Base-by-base conservation (phyloP, 2,329 filamentous ascomycete genomes). In the Trichophyton schoenleinii region DNA sequence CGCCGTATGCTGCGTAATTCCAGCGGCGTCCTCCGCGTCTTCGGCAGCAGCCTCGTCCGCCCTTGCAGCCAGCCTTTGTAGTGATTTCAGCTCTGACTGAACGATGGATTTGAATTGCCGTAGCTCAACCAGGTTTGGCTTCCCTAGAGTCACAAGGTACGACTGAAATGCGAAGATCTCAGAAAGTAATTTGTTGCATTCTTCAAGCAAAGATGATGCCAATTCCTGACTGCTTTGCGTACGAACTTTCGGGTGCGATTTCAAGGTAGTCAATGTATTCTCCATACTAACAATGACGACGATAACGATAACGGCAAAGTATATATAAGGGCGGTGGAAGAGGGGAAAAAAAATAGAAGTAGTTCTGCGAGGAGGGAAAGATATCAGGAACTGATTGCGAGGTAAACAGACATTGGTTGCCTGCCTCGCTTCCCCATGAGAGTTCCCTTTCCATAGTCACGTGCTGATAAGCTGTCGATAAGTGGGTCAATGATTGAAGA, bases 21-120 rank as follows among this genome's bases (percentile, higher is more conserved):
- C 7, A 60, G 36, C 20, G 57, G 63, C 36, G 65, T 65, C 48
- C 25, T 28, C 13, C 44, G 46, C 60, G 67, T 62, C 67, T 65
- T 60, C 60, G 18, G 31, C 34, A 15, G 42, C 58, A 38, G 64
- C 62, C 9, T 41, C 64, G 11, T 66, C 64, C 7, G 72, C 67
- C 63, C 70, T 67, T 22, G 62, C 63, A 1, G 67, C 64, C 20
- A 81, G 70, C 63, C 74, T 79, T 63, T 79, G 72, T 49, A 83
- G 66, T 46, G 74, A 73, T 63, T 73, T 77, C 62, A 80, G 67
- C 64, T 83, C 81, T 1, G 78, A 73, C 46, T 75, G 69, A 2
- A 82, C 69, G 15, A 73, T 76, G 9, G 74, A 75, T 46, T 75
- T 77, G 63, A 83, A 79, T 31, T 76, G 74, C 9, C 79, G 74